Evolutionary conservation across 169 alveolate genomes (phyloP), one percentile per base, ranked within the genome.

Genomic region (Plasmodium gonderi): DNA sequence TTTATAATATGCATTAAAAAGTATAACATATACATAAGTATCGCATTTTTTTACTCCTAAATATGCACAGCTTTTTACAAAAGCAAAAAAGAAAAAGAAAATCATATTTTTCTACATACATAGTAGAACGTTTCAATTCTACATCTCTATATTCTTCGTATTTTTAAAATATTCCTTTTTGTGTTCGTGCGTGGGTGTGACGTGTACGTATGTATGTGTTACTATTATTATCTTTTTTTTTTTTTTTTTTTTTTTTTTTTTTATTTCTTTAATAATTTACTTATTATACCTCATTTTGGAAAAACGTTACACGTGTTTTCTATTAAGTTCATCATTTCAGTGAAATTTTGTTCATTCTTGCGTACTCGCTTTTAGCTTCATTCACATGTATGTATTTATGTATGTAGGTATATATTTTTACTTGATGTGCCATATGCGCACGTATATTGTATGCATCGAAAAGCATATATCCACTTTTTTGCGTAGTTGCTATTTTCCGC

Each of bases 1-100:
- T 83, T 49, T 83, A 83, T 36, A 83, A 83, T 51, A 83, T 83
- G 92, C 92, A 83, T 72, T 83, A 83, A 83, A 83, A 47, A 72
- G 23, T n/a, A 45, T n/a, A 3, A 3, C 4, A 14, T 72, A n/a
- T 72, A 72, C 51, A 36, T n/a, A n/a, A n/a, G n/a, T n/a, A n/a
- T n/a, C n/a, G n/a, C n/a, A n/a, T n/a, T n/a, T n/a, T n/a, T n/a
- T n/a, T n/a, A n/a, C n/a, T n/a, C n/a, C 17, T 72, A 40, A 42
- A 4, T 29, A 45, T 26, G 26, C 2, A 12, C 47, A 31, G 11
- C 80, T 31, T 60, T 36, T 23, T 7, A 60, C 40, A 60, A 60
- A 23, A 36, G 20, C 11, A 60, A 29, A 36, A 23, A n/a, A 60
- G 72, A 36, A 20, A 36, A 20, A 14, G 36, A 29, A 60, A 60